A percentile compares a stretch with the other conserved stretches of the same genome.
These are phyloP conservation scores for Epichloe sylvatica DNA, from an alignment of 2,329 filamentous ascomycete genomes.

Conservation along the genomic window DNA sequence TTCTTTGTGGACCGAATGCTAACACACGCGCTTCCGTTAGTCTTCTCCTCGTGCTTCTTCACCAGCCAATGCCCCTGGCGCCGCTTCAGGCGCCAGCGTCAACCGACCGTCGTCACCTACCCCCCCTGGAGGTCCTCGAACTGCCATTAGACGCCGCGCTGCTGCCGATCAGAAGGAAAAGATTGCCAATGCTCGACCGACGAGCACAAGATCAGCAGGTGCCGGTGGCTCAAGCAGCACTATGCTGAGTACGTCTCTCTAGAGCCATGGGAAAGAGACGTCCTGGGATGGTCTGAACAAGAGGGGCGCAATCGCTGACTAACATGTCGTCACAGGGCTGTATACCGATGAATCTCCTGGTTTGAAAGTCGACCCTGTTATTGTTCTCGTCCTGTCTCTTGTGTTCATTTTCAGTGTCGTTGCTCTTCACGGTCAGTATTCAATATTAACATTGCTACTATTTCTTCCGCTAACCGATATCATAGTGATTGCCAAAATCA, in stretches of 20 bases:
- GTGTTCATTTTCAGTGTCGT: constrained; percentile 99
- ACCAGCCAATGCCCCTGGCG: constrained; percentile 40
- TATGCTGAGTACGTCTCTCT: constrained; percentile 83
- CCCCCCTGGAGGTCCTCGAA: constrained; percentile 86
- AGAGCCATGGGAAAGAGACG: no score
- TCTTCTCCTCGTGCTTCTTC: constrained; percentile 48
- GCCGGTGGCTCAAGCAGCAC: constrained; percentile 94
- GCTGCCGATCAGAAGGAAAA: constrained; percentile 97
- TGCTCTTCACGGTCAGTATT: constrained; percentile 51
- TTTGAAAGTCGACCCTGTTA: constrained; percentile 93
- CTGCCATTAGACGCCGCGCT: constrained; percentile 85
- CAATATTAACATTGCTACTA: not conserved
- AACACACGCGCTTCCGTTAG: constrained; percentile 17
- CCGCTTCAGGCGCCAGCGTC: constrained; percentile 53
- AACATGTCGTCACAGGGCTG: constrained; percentile 43
- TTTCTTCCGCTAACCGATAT: not conserved
- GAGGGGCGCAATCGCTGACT: not conserved
- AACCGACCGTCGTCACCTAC: constrained; percentile 74
- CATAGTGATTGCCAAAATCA: constrained; percentile 86
- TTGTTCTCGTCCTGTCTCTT: constrained; percentile 88
- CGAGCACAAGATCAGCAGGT: constrained; percentile 82
- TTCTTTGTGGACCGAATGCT: not conserved
- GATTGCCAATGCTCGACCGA: constrained; percentile 82
- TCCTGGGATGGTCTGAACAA: not conserved
- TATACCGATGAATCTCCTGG: constrained; percentile 98